phyloP scores from a whole-genome alignment of 2,329 filamentous ascomycete species.

The Neopestalotiopsis sp. region DNA sequence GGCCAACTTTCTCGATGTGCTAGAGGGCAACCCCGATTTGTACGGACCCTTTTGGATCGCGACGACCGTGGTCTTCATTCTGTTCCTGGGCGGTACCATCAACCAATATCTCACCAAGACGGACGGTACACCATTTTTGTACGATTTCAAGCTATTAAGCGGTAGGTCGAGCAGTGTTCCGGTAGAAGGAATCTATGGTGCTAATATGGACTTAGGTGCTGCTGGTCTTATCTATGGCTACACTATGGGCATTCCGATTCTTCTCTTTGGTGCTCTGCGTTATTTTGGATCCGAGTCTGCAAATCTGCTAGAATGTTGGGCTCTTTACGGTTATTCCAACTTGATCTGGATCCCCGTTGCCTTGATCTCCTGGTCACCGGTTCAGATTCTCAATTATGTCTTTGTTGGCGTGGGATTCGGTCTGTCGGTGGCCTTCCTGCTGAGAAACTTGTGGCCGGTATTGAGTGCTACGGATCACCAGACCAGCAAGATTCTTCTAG shows the following conservation, averaged over 20 bases:
- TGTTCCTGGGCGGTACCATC: constrained; percentile 95
- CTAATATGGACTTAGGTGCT: constrained; percentile 58
- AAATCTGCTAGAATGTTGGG: constrained; percentile 93
- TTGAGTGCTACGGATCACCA: constrained; percentile 91
- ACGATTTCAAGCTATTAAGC: constrained; percentile 88
- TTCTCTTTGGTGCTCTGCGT: constrained; percentile 84
- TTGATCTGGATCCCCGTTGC: constrained; percentile 97
- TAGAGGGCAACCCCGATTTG: constrained; percentile 95
- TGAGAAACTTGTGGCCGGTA: constrained; percentile 89
- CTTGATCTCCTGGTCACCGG: constrained; percentile 85
- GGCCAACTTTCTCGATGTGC: constrained; percentile 93
- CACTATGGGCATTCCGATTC: constrained; percentile 83
- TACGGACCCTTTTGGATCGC: constrained; percentile 99
- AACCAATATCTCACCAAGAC: constrained; percentile 82
- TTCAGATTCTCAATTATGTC: constrained; percentile 88
- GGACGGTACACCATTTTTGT: constrained; percentile 77
- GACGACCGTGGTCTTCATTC: constrained; percentile 92
- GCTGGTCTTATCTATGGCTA: constrained; percentile 96
- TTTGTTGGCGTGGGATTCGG: constrained; percentile 89
- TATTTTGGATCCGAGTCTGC: constrained; percentile 96
- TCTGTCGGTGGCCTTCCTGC: constrained; percentile 80
- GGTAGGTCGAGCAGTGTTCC: constrained; percentile 54
- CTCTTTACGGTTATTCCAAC: constrained; percentile 95
- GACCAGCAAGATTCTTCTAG: constrained; percentile 84
- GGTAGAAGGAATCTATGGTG: constrained; percentile 16